These are phyloP conservation scores for Cutaneotrichosporon sp. DNA, from an alignment of 1,284 basidiomycete genomes.

Conservation along the genomic window DNA sequence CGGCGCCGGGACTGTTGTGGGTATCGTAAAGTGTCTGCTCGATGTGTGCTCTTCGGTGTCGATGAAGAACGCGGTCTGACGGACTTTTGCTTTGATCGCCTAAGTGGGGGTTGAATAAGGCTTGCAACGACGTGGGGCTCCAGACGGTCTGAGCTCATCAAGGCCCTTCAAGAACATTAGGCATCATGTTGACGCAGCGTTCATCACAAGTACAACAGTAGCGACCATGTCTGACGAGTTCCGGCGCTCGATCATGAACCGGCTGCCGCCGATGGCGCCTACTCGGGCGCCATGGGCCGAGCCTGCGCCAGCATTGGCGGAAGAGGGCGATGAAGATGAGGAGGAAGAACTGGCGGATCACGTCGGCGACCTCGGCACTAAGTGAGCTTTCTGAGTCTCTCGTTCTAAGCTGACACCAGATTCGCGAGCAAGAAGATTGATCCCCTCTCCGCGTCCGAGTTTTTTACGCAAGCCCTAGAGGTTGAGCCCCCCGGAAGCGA, in stretches of 20 bases:
- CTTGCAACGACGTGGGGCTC: not conserved
- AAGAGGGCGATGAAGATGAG: slow-evolving; percentile 46
- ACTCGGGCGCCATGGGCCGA: slow-evolving; percentile 45
- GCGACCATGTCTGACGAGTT: slow-evolving; percentile 44
- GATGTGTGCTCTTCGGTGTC: too few species aligned
- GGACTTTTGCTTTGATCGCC: slow-evolving; percentile 2
- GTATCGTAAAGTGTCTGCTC: not conserved
- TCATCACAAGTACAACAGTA: not conserved
- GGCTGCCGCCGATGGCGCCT: slow-evolving; percentile 37
- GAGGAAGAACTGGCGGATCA: slow-evolving; percentile 59
- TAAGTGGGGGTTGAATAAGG: not conserved
- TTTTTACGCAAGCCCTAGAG: slow-evolving; percentile 70
- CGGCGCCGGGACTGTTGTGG: not conserved
- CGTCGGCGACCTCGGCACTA: slow-evolving; percentile 57
- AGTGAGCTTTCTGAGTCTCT: slow-evolving; percentile 20
- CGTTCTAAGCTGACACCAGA: slow-evolving; percentile 37
- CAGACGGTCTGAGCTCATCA: not conserved
- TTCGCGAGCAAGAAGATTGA: slow-evolving; percentile 53
- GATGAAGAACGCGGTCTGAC: not conserved
- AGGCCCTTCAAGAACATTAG: too few species aligned
- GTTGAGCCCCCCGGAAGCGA: slow-evolving; percentile 59
- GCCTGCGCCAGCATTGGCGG: slow-evolving; percentile 1
- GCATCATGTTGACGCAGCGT: not conserved
- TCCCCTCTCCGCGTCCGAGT: slow-evolving; percentile 68
- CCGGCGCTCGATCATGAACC: slow-evolving; percentile 40